Evolutionary conservation across 2,329 filamentous ascomycete genomes (phyloP).

Genomic region (Alternaria triticina): DNA sequence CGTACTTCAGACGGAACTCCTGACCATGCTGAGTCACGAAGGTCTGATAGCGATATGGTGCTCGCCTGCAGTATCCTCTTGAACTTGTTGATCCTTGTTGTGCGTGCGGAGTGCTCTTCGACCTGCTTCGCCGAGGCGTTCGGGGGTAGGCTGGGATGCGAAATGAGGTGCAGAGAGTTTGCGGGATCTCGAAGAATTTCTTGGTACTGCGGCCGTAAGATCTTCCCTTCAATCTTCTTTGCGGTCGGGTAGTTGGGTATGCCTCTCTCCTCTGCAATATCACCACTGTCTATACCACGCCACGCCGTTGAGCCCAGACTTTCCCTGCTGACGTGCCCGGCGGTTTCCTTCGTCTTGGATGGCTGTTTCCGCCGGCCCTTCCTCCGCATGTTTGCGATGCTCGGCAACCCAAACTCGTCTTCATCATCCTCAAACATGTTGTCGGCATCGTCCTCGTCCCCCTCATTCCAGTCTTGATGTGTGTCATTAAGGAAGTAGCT

Average conservation of each 20-base stretch:
- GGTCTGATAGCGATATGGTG: slow-evolving; percentile 82
- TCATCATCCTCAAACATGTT: slow-evolving; percentile 88
- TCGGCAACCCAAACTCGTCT: slow-evolving; percentile 94
- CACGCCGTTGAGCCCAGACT: slow-evolving; percentile 42
- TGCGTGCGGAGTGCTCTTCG: slow-evolving; percentile 84
- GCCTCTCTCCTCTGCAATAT: slow-evolving; percentile 91
- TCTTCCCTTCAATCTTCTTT: slow-evolving; percentile 92
- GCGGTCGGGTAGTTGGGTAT: slow-evolving; percentile 83
- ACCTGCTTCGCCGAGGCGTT: slow-evolving; percentile 82
- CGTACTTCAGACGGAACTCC: slow-evolving; percentile 94
- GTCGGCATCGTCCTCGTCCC: slow-evolving; percentile 69
- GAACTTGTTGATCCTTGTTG: slow-evolving; percentile 97
- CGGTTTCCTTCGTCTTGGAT: slow-evolving; percentile 54
- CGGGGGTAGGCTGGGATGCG: slow-evolving; percentile 75
- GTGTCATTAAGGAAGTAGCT: slow-evolving; percentile 81
- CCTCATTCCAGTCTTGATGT: slow-evolving; percentile 80
- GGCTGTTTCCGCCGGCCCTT: slow-evolving; percentile 61
- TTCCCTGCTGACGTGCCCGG: slow-evolving; percentile 34
- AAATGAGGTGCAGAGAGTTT: slow-evolving; percentile 93
- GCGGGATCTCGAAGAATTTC: slow-evolving; percentile 87
- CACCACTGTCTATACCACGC: slow-evolving; percentile 80
- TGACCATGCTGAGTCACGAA: slow-evolving; percentile 89
- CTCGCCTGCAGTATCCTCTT: slow-evolving; percentile 94
- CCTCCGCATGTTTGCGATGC: slow-evolving; percentile 87
- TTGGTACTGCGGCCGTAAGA: slow-evolving; percentile 95